Evolutionary conservation across 257 asterid genomes (phyloP).

Genomic region (Lantana camara): DNA sequence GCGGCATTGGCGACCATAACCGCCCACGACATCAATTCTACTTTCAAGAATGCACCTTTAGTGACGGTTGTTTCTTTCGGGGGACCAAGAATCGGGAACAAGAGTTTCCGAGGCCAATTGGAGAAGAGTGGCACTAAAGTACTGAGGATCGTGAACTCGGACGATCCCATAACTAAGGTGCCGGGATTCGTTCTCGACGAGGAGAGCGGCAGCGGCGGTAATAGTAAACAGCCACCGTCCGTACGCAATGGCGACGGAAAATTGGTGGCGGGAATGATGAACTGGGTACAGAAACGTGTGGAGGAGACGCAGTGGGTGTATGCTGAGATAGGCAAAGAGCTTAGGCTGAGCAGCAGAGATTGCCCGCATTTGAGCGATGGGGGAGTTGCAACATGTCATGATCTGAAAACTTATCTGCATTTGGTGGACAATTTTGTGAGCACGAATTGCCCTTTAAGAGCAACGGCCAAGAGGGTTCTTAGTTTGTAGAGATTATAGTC

Average conservation of each 20-base stretch:
- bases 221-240: not conserved
- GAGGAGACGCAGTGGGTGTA: constrained; percentile 77
- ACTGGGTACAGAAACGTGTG: constrained; percentile 57
- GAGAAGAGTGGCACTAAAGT: constrained; percentile 67
- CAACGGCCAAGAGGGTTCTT: constrained; percentile 59
- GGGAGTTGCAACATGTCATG: constrained; percentile 71
- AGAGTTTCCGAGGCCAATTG: constrained; percentile 46
- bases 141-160: constrained; percentile 71
- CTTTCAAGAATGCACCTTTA: constrained; percentile 57
- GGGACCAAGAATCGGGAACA: constrained; percentile 86
- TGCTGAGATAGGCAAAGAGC: constrained; percentile 85
- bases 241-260: not conserved
- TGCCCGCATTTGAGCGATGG: constrained; percentile 52
- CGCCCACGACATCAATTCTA: constrained; percentile 71
- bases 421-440: constrained; percentile 62
- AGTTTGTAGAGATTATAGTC: not conserved
- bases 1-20: constrained; percentile 88
- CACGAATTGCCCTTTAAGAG: constrained; percentile 64
- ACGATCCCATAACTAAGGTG: constrained; percentile 74
- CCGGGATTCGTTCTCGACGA: constrained; percentile 76
- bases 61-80: constrained; percentile 93
- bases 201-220: not conserved
- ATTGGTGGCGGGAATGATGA: constrained; percentile 31
- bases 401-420: constrained; percentile 80
- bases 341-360: constrained; percentile 63